These are phyloP conservation scores for Penicillium ochrochloron DNA, from an alignment of 495 filamentous ascomycete species.

Conservation along the genomic window DNA sequence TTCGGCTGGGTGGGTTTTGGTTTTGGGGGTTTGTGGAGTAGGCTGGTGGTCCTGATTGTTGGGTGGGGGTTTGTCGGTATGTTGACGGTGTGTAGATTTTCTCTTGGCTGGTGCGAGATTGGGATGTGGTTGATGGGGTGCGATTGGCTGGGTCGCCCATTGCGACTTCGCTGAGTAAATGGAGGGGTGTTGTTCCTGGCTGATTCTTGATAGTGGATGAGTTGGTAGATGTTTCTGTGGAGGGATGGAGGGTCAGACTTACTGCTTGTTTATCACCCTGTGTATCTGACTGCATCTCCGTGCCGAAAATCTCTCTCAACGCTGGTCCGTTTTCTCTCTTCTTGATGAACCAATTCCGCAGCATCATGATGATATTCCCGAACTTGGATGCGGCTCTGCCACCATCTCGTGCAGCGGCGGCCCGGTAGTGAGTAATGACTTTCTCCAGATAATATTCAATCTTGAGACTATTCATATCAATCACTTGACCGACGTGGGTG, in stretches of 20 bases:
- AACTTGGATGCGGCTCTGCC: conserved; percentile 78
- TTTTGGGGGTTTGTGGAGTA: background rate
- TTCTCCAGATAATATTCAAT: conserved; percentile 75
- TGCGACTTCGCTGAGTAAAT: conserved; percentile 68
- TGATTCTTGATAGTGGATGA: background rate
- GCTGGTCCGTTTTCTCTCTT: conserved; percentile 44
- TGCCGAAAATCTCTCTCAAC: conserved; percentile 37
- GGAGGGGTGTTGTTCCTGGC: conserved; percentile 15
- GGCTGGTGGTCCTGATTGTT: conserved; percentile 10
- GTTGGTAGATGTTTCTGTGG: background rate
- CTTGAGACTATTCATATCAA: conserved; percentile 72
- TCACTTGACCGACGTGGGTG: conserved; percentile 74
- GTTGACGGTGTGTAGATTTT: conserved; percentile 20
- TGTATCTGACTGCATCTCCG: conserved; percentile 19
- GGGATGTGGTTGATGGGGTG: background rate
- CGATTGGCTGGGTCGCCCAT: conserved; percentile 52
- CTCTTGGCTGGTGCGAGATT: conserved; percentile 7
- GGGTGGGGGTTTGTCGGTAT: background rate
- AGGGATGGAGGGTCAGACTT: background rate
- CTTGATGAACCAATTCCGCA: conserved; percentile 72
- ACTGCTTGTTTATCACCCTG: conserved; percentile 14
- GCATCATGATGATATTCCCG: conserved; percentile 71
- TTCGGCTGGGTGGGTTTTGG: conserved; percentile 7
- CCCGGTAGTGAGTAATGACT: conserved; percentile 67
- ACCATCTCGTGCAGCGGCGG: conserved; percentile 64